phyloP scores from a whole-genome alignment of 306 rosid species.

The Argentina anserina region DNA sequence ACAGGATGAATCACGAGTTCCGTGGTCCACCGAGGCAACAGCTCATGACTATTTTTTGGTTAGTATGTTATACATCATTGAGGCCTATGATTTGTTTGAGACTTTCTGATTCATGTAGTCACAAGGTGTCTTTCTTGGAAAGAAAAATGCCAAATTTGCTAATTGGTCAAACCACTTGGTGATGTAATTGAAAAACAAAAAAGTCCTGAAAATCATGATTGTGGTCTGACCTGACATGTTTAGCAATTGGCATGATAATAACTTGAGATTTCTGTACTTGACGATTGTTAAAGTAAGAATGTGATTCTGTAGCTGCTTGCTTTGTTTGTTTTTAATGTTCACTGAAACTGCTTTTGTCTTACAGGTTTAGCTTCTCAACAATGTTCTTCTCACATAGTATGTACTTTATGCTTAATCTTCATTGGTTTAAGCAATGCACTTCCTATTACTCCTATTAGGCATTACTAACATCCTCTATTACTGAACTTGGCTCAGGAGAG shows the following conservation, averaged over 20 bases:
- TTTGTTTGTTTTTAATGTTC: too few relatives aligned
- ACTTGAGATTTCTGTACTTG: not conserved
- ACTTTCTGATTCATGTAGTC: conserved; percentile 3
- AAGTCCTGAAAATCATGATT: not conserved
- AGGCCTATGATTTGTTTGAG: not conserved
- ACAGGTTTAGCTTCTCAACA: conserved; percentile 93
- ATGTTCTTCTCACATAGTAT: conserved; percentile 89
- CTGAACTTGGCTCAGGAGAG: conserved; percentile 50
- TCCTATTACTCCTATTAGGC: not conserved
- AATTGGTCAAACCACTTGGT: conserved; percentile 2
- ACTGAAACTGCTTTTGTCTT: conserved; percentile 28
- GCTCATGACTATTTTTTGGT: conserved; percentile 77
- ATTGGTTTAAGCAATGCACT: conserved; percentile 2
- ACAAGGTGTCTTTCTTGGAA: not conserved
- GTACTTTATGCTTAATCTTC: conserved; percentile 25
- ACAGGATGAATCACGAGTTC: conserved; percentile 66
- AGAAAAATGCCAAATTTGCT: conserved; percentile 6
- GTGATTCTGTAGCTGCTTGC: conserved; percentile 1
- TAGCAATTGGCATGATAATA: not conserved
- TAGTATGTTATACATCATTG: conserved; percentile 31
- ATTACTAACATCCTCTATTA: conserved; percentile 23
- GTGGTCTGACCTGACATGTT: not conserved
- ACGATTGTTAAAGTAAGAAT: not conserved
- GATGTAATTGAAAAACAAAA: not conserved
- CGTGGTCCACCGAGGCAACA: conserved; percentile 83